Evolutionary conservation across 2,329 filamentous ascomycete genomes (phyloP).

Genomic region (Trichophyton schoenleinii): DNA sequence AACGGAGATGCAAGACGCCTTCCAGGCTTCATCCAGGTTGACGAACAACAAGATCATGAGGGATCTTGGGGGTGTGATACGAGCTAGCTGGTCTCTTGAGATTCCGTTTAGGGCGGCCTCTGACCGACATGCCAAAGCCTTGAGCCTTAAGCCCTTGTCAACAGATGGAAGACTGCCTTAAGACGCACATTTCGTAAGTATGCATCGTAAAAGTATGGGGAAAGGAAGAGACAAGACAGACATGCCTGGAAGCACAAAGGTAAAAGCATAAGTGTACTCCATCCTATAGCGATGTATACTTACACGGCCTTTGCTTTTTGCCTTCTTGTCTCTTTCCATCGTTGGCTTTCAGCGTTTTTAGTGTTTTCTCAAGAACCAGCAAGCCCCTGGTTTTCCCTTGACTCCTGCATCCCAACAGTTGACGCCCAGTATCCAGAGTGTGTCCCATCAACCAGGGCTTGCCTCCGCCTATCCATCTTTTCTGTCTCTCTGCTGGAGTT

Average conservation of each 20-base stretch:
- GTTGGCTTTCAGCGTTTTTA: neutral
- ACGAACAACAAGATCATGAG: neutral
- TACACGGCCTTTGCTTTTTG: neutral
- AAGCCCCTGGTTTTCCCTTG: neutral
- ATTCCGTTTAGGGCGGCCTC: constrained; percentile 2
- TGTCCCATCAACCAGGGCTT: constrained; percentile 4
- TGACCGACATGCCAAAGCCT: constrained; percentile 1
- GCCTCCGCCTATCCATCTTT: neutral
- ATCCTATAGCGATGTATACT: neutral
- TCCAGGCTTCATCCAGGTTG: neutral
- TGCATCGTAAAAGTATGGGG: neutral
- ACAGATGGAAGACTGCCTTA: neutral
- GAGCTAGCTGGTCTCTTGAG: neutral
- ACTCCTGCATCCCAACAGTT: constrained; percentile 2
- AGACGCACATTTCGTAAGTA: neutral
- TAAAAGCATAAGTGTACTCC: neutral
- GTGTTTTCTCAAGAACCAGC: neutral
- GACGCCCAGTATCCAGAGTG: neutral
- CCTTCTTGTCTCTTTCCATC: neutral
- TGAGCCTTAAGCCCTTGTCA: neutral
- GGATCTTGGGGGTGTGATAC: neutral
- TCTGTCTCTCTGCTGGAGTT: neutral
- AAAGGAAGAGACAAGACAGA: neutral
- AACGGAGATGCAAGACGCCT: constrained; percentile 1
- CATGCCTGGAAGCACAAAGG: neutral